Evolutionary conservation across 176 grass and related monocot genomes (phyloP).

Genomic region (Carex parvula): DNA sequence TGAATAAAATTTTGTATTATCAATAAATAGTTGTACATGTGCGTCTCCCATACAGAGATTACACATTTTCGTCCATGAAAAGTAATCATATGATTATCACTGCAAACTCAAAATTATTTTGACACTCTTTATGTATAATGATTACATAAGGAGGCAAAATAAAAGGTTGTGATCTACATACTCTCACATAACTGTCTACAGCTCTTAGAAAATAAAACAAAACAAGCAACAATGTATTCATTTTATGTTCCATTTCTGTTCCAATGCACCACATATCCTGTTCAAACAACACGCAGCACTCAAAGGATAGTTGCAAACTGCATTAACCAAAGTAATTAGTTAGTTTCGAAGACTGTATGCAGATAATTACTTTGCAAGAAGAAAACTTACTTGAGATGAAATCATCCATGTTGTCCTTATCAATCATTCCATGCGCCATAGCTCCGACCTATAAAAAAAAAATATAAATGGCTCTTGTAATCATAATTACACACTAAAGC

Average conservation of each 20-base stretch:
- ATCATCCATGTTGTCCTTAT: slow-evolving; percentile 79
- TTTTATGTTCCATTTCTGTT: slow-evolving; percentile 92
- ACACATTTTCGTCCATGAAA: background rate
- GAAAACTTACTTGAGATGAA: slow-evolving; percentile 80
- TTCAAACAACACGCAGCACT: slow-evolving; percentile 95
- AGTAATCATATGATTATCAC: background rate
- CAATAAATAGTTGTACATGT: background rate
- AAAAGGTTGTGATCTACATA: background rate
- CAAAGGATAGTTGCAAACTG: slow-evolving; percentile 83
- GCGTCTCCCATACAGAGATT: background rate
- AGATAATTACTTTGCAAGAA: background rate
- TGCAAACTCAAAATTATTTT: slow-evolving; percentile 5
- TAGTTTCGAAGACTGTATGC: background rate
- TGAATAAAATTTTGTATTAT: background rate
- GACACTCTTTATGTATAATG: background rate
- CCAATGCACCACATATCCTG: slow-evolving; percentile 78
- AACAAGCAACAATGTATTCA: slow-evolving; percentile 21
- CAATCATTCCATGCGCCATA: slow-evolving; percentile 90
- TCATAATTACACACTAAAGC: background rate
- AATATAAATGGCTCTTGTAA: background rate
- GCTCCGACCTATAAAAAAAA: slow-evolving; percentile 71
- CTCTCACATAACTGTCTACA: background rate
- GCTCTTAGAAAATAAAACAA: slow-evolving; percentile 7
- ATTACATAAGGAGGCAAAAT: background rate
- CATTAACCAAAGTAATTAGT: slow-evolving; percentile 17